Evolutionary conservation across 73 alveolate species (phyloP).

Genomic region (Paramecium bursaria): DNA sequence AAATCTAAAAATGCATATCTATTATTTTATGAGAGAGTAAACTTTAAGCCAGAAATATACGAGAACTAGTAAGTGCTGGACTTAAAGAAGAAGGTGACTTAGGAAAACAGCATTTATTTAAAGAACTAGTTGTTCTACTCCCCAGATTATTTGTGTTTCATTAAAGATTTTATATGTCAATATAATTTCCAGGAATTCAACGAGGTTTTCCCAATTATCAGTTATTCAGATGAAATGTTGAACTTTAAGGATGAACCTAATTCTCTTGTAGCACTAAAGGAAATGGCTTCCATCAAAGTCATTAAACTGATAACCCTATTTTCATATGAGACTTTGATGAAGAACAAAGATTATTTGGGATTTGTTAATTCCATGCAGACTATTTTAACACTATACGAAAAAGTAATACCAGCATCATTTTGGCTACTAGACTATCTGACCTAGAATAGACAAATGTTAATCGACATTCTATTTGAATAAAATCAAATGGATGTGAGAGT

Average conservation of each 20-base stretch:
- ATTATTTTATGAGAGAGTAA: conserved; percentile 43
- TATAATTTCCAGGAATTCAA: neutral
- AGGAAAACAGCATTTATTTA: conserved; percentile 8
- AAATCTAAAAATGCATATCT: conserved; percentile 44
- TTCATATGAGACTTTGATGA: conserved; percentile 15
- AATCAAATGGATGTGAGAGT: neutral
- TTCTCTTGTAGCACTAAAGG: neutral
- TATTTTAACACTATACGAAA: conserved; percentile 4
- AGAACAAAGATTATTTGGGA: conserved; percentile 28
- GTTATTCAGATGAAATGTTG: neutral
- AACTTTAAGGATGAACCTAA: neutral
- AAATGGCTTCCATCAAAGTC: conserved; percentile 22
- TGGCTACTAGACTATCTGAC: conserved; percentile 16
- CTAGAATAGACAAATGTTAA: neutral
- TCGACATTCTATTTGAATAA: conserved; percentile 1
- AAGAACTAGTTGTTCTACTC: conserved; percentile 31
- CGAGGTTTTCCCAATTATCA: neutral
- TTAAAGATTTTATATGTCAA: conserved; percentile 29
- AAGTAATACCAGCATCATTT: conserved; percentile 34
- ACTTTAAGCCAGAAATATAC: too few species aligned
- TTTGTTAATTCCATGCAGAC: conserved; percentile 14
- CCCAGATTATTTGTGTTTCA: conserved; percentile 5
- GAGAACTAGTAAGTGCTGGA: conserved; percentile 41
- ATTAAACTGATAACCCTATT: conserved; percentile 6
- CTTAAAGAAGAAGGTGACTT: neutral